Base-by-base conservation (phyloP, 2,329 filamentous ascomycete species). In the Pyrenochaeta sp. region DNA sequence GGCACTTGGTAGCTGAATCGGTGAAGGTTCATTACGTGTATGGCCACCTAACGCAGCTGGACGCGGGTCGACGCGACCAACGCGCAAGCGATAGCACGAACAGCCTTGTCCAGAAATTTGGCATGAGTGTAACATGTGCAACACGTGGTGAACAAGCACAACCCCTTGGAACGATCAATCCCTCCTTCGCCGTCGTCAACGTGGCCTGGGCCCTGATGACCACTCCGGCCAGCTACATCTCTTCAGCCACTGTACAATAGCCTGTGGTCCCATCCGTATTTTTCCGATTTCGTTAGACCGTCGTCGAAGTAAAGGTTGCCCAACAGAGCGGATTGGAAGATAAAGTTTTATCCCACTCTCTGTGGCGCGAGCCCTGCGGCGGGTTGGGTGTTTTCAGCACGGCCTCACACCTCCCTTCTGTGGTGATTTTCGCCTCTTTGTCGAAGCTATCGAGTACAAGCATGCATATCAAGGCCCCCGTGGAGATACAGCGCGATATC, bases 381-480 rank as follows among this genome's bases (percentile, higher is more conserved):
- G 14, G 32, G 15, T 11, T 35, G 14, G 11, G 14, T 12, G 11
- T 11, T 35, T 35, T 35, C 23, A 17, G 32, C 15, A 35, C 12
- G 32, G 11, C 20, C 18, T n/a, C 23, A 27, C 23, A 27, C 23
- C 23, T 27, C 23, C 23, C 4, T 27, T 9, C 12, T 23, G 20
- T 23, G 20, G 12, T 21, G 11, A n/a, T n/a, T 44, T 15, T 49
- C 31, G 18, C 11, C 10, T 41, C 29, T 57, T 53, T 51, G 59
- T 60, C 56, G 44, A 58, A 58, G 49, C 33, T 20, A 56, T 60
- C 57, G 54, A 58, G 57, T 60, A 56, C 45, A 35, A 49, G 29
- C 29, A 49, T 51, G 33, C 45, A 49, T 20, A 42, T 47, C 37
- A 44, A 58, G 49, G 7, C n/a, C 36, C 48, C 48, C 37, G 44